phyloP scores from a whole-genome alignment of 257 asterid species.

The Henckelia pumila region DNA sequence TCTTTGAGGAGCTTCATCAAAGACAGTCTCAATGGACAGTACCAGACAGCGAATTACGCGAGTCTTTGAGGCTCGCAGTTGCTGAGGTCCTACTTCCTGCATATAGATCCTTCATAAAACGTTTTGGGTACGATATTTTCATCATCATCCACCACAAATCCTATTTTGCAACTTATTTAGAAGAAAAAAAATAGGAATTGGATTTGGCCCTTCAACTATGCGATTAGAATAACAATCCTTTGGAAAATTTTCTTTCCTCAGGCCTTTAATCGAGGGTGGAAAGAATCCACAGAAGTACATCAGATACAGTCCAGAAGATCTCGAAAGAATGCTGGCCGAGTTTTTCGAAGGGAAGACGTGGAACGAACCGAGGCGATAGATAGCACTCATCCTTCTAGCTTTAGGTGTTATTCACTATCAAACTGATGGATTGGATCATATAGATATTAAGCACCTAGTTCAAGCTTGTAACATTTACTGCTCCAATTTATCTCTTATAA shows the following conservation, averaged over 20 bases:
- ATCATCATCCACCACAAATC: not conserved
- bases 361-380: conserved; percentile 64
- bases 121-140: conserved; percentile 66
- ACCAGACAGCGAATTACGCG: conserved; percentile 94
- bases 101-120: conserved; percentile 74
- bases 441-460: not conserved
- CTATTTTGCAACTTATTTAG: not conserved
- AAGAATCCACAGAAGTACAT: conserved; percentile 84
- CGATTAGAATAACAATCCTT: not conserved
- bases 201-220: not conserved
- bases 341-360: conserved; percentile 92
- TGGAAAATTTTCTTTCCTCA: conserved; percentile 23
- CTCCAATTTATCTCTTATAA: not conserved
- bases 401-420: not conserved
- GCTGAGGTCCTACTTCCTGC: conserved; percentile 99
- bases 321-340: conserved; percentile 94
- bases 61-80: conserved; percentile 89
- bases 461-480: not conserved
- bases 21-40: conserved; percentile 98
- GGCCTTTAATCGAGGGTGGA: conserved; percentile 86
- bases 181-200: not conserved
- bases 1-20: conserved; percentile 95
- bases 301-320: conserved; percentile 78
- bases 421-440: not conserved
- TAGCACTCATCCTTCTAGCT: not conserved